phyloP scores from a whole-genome alignment of 163 green algal genomes.

The Scenedesmus sp. region DNA sequence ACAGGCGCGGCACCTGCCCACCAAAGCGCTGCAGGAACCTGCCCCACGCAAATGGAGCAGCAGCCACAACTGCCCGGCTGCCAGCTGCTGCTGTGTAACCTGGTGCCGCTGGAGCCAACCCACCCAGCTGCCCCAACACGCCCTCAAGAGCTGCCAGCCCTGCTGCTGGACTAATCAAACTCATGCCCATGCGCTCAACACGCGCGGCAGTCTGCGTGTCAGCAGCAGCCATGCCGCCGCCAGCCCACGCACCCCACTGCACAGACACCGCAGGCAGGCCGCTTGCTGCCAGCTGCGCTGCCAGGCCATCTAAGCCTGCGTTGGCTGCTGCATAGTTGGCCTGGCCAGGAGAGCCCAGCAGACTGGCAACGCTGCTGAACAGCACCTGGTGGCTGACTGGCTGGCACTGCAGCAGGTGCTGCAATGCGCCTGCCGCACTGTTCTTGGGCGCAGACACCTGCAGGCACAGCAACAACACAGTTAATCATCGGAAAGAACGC shows the following conservation, averaged over 20 bases:
- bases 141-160: conserved; percentile 76
- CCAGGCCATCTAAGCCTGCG: conserved; percentile 77
- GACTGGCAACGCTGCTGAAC: conserved; percentile 72
- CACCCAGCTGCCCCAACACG: conserved; percentile 57
- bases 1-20: conserved; percentile 54
- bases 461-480: background rate
- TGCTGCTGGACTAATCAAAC: conserved; percentile 67
- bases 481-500: too few species aligned
- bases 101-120: background rate
- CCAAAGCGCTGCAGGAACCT: conserved; percentile 58
- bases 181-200: conserved; percentile 88
- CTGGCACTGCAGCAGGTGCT: conserved; percentile 24
- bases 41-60: conserved; percentile 74
- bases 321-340: conserved; percentile 94
- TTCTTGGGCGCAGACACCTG: conserved; percentile 82
- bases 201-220: conserved; percentile 70
- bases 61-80: conserved; percentile 50
- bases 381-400: conserved; percentile 59
- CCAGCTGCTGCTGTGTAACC: background rate
- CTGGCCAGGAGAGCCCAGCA: conserved; percentile 89
- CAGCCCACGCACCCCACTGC: conserved; percentile 94
- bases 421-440: conserved; percentile 82
- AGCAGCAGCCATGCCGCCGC: conserved; percentile 85
- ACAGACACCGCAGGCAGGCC: conserved; percentile 70
- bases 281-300: conserved; percentile 39